These are phyloP conservation scores for Hanseniaspora occidentalis DNA, from an alignment of 805 yeast genomes.

Conservation along the genomic window DNA sequence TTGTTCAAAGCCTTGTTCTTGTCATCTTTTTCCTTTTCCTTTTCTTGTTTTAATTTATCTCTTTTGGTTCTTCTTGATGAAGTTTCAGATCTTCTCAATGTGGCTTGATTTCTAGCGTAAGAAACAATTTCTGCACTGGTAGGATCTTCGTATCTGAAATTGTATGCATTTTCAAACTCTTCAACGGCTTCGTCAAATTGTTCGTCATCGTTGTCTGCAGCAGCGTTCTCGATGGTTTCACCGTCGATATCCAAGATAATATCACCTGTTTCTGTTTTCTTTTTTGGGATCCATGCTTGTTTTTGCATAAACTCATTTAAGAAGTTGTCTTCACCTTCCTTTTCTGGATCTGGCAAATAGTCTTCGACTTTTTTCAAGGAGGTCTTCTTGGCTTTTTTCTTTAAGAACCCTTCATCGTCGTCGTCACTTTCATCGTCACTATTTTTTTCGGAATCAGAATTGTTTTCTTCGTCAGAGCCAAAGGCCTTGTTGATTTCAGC, in stretches of 20 bases:
- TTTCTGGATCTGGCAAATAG: constrained; percentile 32
- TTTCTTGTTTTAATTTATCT: constrained; percentile 49
- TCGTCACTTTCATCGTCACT: constrained; percentile 32
- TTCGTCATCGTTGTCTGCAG: constrained; percentile 54
- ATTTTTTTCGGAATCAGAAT: constrained; percentile 54
- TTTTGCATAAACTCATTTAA: constrained; percentile 57
- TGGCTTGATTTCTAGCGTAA: constrained; percentile 90
- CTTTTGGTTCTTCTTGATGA: constrained; percentile 73
- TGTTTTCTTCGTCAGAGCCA: constrained; percentile 31
- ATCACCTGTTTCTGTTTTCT: constrained; percentile 26
- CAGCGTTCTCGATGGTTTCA: constrained; percentile 11
- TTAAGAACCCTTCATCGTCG: constrained; percentile 37
- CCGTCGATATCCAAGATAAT: constrained; percentile 34
- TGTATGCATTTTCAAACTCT: constrained; percentile 81
- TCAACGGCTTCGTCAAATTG: constrained; percentile 91
- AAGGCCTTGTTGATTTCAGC: constrained; percentile 30
- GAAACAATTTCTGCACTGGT: constrained; percentile 82
- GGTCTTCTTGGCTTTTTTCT: constrained; percentile 38
- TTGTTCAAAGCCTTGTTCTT: constrained; percentile 51
- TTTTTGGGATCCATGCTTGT: constrained; percentile 83
- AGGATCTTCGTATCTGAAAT: constrained; percentile 90
- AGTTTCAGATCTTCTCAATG: constrained; percentile 69
- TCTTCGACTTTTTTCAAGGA: constrained; percentile 18
- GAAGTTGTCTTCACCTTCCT: constrained; percentile 50
- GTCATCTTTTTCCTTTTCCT: constrained; percentile 37